phyloP scores from a whole-genome alignment of 768 basidiomycete genomes.

The Pisolithus albus region DNA sequence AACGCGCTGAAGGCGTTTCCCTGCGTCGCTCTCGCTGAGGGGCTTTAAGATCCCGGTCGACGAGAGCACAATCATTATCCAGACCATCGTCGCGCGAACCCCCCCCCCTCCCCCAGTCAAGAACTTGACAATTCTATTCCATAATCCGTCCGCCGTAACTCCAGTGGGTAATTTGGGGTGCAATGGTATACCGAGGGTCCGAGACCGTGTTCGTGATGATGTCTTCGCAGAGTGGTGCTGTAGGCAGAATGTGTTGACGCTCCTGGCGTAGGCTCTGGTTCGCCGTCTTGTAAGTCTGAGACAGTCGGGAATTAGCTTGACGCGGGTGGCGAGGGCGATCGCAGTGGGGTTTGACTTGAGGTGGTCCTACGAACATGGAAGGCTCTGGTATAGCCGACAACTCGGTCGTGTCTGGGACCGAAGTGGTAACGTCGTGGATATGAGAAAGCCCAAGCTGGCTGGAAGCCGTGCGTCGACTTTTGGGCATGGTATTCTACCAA shows the following conservation, averaged over 20 bases:
- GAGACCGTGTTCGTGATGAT: slow-evolving; percentile 46
- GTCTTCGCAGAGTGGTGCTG: slow-evolving; percentile 71
- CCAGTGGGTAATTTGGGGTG: slow-evolving; percentile 33
- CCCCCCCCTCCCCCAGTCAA: slow-evolving; percentile 26
- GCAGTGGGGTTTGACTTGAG: slow-evolving; percentile 6
- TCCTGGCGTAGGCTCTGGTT: slow-evolving; percentile 53
- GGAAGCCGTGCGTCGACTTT: slow-evolving; percentile 18
- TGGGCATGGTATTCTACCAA: slow-evolving; percentile 16
- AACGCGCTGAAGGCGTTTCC: slow-evolving; percentile 60
- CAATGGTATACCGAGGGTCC: slow-evolving; percentile 41
- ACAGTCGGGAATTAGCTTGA: slow-evolving; percentile 71
- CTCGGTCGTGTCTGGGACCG: slow-evolving; percentile 10
- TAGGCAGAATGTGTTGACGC: slow-evolving; percentile 75
- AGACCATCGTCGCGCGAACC: slow-evolving; percentile 16
- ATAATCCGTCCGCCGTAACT: slow-evolving; percentile 42
- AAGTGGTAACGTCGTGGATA: slow-evolving; percentile 5
- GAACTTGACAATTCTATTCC: slow-evolving; percentile 36
- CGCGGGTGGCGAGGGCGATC: slow-evolving; percentile 62
- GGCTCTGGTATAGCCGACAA: slow-evolving; percentile 10
- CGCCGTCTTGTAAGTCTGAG: slow-evolving; percentile 38
- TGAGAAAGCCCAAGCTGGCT: slow-evolving; percentile 14
- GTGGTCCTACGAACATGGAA: slow-evolving; percentile 10
- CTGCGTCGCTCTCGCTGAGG: slow-evolving; percentile 25
- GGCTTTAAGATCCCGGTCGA: slow-evolving; percentile 6
- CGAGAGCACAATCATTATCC: slow-evolving; percentile 33